Evolutionary conservation across 176 grass and related monocot genomes (phyloP).

Genomic region (Raddia guianensis): DNA sequence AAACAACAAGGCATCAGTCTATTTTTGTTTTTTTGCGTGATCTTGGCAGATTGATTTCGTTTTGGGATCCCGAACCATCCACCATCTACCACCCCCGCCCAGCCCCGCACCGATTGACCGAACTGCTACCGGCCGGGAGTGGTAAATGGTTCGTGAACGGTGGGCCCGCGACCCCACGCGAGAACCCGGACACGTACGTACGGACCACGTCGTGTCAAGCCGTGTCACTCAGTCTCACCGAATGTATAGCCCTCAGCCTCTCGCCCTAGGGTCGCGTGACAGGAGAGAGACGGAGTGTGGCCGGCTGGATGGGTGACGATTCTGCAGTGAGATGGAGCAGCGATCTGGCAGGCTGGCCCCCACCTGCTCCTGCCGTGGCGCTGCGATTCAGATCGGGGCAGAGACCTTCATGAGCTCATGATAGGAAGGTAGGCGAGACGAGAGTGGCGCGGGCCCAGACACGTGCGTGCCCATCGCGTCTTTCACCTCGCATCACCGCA

Average conservation of each 20-base stretch:
- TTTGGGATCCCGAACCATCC: not conserved
- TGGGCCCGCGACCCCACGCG: conserved; percentile 4
- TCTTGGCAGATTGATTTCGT: not conserved
- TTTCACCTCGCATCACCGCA: not conserved
- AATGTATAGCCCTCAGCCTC: conserved; percentile 3
- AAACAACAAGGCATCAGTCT: too few relatives aligned
- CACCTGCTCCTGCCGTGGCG: conserved; percentile 50
- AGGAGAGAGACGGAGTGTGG: not conserved
- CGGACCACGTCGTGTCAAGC: conserved; percentile 6
- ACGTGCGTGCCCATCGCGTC: conserved; percentile 42
- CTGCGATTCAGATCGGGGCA: conserved; percentile 33
- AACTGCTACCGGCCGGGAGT: conserved; percentile 10
- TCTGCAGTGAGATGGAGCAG: conserved; percentile 33
- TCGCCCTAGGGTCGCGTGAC: conserved; percentile 43
- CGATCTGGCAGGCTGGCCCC: conserved; percentile 46
- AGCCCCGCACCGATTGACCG: too few relatives aligned
- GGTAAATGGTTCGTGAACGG: conserved; percentile 39
- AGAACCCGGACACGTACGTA: conserved; percentile 42
- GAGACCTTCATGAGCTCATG: conserved; percentile 44
- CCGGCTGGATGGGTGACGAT: conserved; percentile 37
- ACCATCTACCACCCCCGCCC: too few relatives aligned
- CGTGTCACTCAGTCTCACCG: conserved; percentile 25
- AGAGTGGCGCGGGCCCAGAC: not conserved
- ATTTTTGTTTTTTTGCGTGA: too few relatives aligned
- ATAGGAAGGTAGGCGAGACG: conserved; percentile 19